Base-by-base conservation (phyloP, 2,329 filamentous ascomycete species). In the Exserohilum rostratum region DNA sequence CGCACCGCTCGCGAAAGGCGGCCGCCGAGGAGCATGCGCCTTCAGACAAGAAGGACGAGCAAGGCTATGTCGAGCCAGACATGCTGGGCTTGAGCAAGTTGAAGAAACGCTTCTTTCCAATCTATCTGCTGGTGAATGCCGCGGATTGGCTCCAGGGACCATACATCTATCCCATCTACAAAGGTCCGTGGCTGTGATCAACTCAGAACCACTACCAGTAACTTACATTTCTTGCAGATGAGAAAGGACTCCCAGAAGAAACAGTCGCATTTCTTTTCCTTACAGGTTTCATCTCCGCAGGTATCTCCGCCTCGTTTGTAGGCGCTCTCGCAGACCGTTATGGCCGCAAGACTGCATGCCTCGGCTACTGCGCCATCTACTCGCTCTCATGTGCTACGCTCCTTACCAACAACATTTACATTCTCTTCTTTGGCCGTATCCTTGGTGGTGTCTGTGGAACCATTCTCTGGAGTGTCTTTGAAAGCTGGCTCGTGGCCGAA, bases 401-500 rank as follows among this genome's bases (percentile, higher is more conserved):
- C 46, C 71, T 85, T 25, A 77, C 78, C 44, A 73, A 79, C 22
- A 72, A 77, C 53, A 72, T 81, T 12, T 67, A 67, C 11, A 22
- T 83, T 10, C 73, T 87, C 5, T 81, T 85, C 48, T 50, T 77
- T 1, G 85, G 85, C 11, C 77, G 85, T 44, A 68, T 82, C 0
- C 76, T 85, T 3, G 83, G 82, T 18, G 85, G 85, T 0, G 55
- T 86, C 40, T 80, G 79, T 25, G 83, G 83, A 30, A 85, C 82
- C 22, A 69, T 87, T 35, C 76, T 87, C 27, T 86, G 83, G 74
- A 84, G 79, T 38, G 82, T 80, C 5, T 86, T 86, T 58, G 84
- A 87, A 68, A 83, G 81, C 61, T 87, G 84, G 84, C 83, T 87
- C 76, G 80, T 87, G 25, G 79, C 82, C 42, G 83, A 87, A 62